Base-by-base conservation (phyloP, 1,284 basidiomycete species). In the Ustilago tritici region DNA sequence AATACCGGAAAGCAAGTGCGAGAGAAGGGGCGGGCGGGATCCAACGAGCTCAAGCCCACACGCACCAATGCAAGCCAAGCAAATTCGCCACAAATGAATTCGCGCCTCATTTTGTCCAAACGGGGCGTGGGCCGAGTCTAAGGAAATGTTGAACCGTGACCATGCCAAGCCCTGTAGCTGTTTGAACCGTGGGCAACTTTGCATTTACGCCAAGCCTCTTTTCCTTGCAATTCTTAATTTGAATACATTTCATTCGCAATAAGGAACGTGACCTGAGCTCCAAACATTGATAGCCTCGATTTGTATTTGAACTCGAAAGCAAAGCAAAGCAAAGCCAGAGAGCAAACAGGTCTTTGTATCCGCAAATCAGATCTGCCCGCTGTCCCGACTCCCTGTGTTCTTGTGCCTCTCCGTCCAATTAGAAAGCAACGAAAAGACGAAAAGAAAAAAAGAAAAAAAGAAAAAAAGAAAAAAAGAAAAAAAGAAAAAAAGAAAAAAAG, bases 121-220 rank as follows among this genome's bases (percentile, higher is more conserved):
- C 1, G 3, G 12, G 69, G 65, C 65, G 58, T 55, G 49, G 47
- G 5, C 56, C 60, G 52, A 72, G 70, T 54, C 61, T 32, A 73
- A 68, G 62, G 36, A 50, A 50, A 14, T 15, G 38, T 41, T 35
- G 23, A 55, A 32, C 47, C 53, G 60, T 61, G 60, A 46, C 46
- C 57, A 57, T 65, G 70, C 70, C 70, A 73, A 73, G 70, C 67
- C 58, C 46, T 68, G 70, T 61, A 73, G 10, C 31, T 47, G 23
- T 23, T 32, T 34, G 14, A 73, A 73, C 70, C 70, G 70, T 73
- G 57, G 70, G 70, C 62, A 65, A 61, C 56, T 50, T 46, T 15
- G 49, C 49, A 31, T 32, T 8, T 47, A 15, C 56, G 70, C 65
- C 70, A 73, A 73, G 70, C 59, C 64, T 55, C 52, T 31, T 17